Conservation (phyloP, 148 eudicot genomes). For the Chenopodium berlandieri region DNA sequence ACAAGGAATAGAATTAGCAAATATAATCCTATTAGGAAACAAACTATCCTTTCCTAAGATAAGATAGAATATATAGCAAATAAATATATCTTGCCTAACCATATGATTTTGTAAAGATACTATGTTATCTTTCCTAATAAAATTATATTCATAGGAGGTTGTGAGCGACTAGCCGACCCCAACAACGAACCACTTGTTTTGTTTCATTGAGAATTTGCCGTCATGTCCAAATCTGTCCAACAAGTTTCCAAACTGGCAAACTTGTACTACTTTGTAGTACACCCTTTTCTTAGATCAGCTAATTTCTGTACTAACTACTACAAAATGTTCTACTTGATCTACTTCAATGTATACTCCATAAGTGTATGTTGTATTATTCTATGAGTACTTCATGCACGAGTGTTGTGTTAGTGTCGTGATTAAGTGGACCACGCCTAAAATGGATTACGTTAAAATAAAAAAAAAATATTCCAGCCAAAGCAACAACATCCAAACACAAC, state of each 20-base stretch:
- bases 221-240: neutral
- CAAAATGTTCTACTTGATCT: neutral
- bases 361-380: neutral
- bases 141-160: neutral
- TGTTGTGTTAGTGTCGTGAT: no score
- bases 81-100: no score
- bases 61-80: no score
- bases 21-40: no score
- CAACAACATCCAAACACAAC: no score
- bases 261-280: slow-evolving; percentile 16
- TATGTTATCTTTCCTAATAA: no score
- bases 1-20: no score
- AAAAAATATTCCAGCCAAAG: no score
- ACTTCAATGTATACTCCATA: neutral
- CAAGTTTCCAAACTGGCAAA: slow-evolving; percentile 2
- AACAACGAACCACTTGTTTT: neutral
- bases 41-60: no score
- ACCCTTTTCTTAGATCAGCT: neutral
- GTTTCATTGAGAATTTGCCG: neutral
- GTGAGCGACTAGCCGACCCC: neutral
- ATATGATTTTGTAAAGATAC: no score
- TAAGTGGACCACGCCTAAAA: no score
- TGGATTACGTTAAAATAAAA: no score
- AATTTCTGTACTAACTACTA: slow-evolving; percentile 10
- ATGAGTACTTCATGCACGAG: neutral